Conservation (phyloP, 352 stramenopile genomes). For the Phytophthora nicotianae region DNA sequence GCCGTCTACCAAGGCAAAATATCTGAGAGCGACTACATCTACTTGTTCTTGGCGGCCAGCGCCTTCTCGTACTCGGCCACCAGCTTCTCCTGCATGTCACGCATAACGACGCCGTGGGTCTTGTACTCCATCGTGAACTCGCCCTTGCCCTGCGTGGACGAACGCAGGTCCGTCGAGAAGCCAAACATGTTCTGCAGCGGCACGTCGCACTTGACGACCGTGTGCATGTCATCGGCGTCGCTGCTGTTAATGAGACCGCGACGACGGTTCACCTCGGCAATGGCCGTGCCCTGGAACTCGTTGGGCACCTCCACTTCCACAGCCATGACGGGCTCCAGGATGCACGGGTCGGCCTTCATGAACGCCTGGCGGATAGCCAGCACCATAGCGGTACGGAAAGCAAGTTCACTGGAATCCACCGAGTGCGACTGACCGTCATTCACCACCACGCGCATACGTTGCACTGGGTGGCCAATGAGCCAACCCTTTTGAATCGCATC, state of each 20-base stretch:
- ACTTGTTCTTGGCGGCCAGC: constrained; percentile 82
- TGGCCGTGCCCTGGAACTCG: constrained; percentile 96
- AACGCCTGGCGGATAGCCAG: constrained; percentile 96
- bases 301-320: constrained; percentile 94
- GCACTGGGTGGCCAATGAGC: constrained; percentile 96
- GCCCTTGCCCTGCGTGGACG: constrained; percentile 96
- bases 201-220: constrained; percentile 93
- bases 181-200: constrained; percentile 99
- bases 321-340: constrained; percentile 97
- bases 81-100: constrained; percentile 95
- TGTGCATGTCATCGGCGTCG: constrained; percentile 95
- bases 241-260: constrained; percentile 96
- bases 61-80: constrained; percentile 94
- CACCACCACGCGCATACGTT: constrained; percentile 84
- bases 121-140: constrained; percentile 99
- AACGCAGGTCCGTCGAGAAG: constrained; percentile 97
- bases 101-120: constrained; percentile 93
- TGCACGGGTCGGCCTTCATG: constrained; percentile 90
- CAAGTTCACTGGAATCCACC: constrained; percentile 98
- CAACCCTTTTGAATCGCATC: constrained; percentile 96
- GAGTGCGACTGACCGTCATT: constrained; percentile 95
- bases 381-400: constrained; percentile 96
- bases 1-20: constrained; percentile 13
- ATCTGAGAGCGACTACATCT: constrained; percentile 14
- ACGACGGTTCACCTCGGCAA: constrained; percentile 94